phyloP scores from a whole-genome alignment of 2,329 filamentous ascomycete genomes.

The Fusarium verrucosum region DNA sequence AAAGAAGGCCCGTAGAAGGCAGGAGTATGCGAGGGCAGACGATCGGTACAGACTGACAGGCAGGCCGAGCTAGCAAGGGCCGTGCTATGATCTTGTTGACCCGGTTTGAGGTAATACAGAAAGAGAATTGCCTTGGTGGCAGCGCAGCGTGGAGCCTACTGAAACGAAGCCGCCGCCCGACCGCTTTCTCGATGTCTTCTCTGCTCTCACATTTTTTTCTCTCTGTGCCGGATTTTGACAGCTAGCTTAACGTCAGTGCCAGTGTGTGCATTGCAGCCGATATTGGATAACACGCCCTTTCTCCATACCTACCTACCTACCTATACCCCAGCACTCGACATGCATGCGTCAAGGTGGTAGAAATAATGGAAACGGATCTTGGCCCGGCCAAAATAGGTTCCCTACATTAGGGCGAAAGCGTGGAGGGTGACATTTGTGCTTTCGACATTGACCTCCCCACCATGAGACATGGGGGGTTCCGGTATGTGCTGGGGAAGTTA shows the following conservation, averaged over 20 bases:
- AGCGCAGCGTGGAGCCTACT: conserved; percentile 34
- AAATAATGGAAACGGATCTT: conserved; percentile 46
- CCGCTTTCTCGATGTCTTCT: conserved; percentile 14
- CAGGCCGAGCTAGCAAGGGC: conserved; percentile 29
- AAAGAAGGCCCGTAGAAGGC: conserved; percentile 21
- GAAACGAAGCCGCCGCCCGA: conserved; percentile 33
- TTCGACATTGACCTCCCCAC: conserved; percentile 39
- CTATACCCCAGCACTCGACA: conserved; percentile 8
- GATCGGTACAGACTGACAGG: too few relatives aligned
- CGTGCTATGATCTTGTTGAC: conserved; percentile 21
- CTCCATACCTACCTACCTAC: not conserved
- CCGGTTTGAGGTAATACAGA: conserved; percentile 24
- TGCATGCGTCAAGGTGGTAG: conserved; percentile 28
- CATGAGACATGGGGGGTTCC: conserved; percentile 32
- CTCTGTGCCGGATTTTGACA: conserved; percentile 21
- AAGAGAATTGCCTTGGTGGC: conserved; percentile 32
- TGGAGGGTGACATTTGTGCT: conserved; percentile 47
- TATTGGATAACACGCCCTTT: conserved; percentile 16
- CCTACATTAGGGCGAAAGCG: conserved; percentile 48
- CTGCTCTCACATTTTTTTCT: not conserved
- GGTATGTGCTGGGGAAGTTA: conserved; percentile 34
- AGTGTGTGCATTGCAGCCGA: conserved; percentile 5
- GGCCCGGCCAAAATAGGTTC: conserved; percentile 45
- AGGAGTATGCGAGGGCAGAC: conserved; percentile 15
- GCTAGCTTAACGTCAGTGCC: conserved; percentile 22